A percentile compares a stretch with the other conserved stretches of the same genome.
phyloP scores from a whole-genome alignment of 2,329 filamentous ascomycete genomes.

The Claviceps fusiformis region DNA sequence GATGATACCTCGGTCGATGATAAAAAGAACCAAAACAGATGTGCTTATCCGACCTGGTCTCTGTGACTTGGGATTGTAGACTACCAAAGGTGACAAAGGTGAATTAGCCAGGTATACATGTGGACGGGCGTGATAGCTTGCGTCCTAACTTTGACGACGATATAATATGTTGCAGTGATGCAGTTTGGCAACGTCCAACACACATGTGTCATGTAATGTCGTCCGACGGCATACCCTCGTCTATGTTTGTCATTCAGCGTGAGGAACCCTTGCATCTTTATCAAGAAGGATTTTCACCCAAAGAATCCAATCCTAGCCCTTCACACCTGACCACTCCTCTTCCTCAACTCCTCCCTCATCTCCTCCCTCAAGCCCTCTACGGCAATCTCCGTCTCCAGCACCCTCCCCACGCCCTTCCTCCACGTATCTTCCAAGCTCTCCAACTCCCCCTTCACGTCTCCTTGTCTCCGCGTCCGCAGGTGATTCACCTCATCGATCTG shows the following conservation, averaged over 20 bases:
- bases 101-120: too few species aligned
- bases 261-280: too few species aligned
- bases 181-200: too few species aligned
- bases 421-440: constrained; percentile 61
- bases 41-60: not conserved
- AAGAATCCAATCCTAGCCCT: too few species aligned
- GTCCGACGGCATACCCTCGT: too few species aligned
- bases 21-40: not conserved
- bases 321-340: constrained; percentile 4
- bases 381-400: constrained; percentile 78
- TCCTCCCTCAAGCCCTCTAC: constrained; percentile 57
- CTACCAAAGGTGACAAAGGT: too few species aligned
- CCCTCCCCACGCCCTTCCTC: constrained; percentile 62
- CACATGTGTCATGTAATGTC: too few species aligned
- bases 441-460: constrained; percentile 59
- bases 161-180: too few species aligned
- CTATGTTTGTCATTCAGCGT: too few species aligned
- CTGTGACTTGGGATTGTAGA: not conserved
- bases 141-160: too few species aligned
- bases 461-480: constrained; percentile 55
- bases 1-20: constrained; percentile 18
- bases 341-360: constrained; percentile 48
- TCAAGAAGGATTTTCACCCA: too few species aligned
- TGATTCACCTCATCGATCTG: constrained; percentile 64
- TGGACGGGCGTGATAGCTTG: too few species aligned